phyloP scores from a whole-genome alignment of 129 eudicot genomes.

The Scalesia atractyloides region DNA sequence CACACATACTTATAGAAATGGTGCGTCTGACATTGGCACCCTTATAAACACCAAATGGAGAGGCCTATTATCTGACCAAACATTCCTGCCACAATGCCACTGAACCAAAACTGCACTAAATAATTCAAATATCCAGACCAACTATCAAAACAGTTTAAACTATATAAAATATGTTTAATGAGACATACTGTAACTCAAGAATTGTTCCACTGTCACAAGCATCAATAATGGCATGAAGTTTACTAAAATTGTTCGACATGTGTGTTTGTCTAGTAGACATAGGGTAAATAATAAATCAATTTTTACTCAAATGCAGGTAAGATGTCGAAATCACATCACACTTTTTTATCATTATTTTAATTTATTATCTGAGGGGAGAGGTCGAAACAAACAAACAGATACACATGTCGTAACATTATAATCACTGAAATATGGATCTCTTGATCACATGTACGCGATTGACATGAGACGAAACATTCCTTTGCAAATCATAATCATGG shows the following conservation, averaged over 20 bases:
- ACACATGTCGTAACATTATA: constrained; percentile 12
- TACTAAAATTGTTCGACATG: neutral
- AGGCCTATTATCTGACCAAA: constrained; percentile 43
- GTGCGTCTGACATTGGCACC: no score
- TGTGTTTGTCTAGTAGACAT: neutral
- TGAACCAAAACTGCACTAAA: constrained; percentile 11
- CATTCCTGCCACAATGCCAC: constrained; percentile 44
- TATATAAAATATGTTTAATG: neutral
- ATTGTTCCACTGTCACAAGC: constrained; percentile 84
- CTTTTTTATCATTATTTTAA: neutral
- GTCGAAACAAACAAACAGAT: constrained; percentile 12
- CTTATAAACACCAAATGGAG: constrained; percentile 58
- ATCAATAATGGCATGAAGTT: constrained; percentile 74
- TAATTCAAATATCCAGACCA: neutral
- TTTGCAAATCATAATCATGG: no score
- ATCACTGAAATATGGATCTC: constrained; percentile 1
- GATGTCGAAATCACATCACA: constrained; percentile 14
- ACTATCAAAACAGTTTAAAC: neutral
- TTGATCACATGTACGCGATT: constrained; percentile 4
- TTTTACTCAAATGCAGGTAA: constrained; percentile 18
- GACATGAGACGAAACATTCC: neutral
- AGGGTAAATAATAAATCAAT: neutral
- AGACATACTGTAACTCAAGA: constrained; percentile 60
- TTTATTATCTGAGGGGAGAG: constrained; percentile 6
- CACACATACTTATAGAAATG: no score